Evolutionary conservation across 2,329 filamentous ascomycete genomes (phyloP), one percentile per base, ranked within the genome.

Genomic region (Diplodia intermedia): DNA sequence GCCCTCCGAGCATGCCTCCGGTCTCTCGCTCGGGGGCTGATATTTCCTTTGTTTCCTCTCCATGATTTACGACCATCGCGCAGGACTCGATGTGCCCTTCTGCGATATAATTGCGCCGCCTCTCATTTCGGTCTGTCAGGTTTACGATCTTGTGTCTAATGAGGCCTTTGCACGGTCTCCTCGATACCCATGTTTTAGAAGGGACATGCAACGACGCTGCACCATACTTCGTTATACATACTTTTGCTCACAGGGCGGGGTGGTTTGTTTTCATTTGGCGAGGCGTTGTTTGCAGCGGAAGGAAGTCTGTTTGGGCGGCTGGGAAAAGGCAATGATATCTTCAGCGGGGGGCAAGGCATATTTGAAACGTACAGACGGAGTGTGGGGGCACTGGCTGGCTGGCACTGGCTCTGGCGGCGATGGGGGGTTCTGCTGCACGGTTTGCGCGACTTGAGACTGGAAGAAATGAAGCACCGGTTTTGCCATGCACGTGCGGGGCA

Each of bases 161-260:
- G 65, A 67, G 53, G 65, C 65, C 54, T 63, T 66, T 52, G 40
- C 49, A 55, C 50, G 55, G 55, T 43, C 47, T 68, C 66, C 66
- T 62, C 56, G 66, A 68, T 68, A 68, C 66, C 66, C 66, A 61
- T 68, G 55, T 68, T 68, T 57, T 68, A 68, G 66, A 68, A 62
- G 66, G 43, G 56, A 54, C 66, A 54, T 40, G 66, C 66, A 53
- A 61, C 49, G 66, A 61, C 66, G 56, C 56, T 61, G 20, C 54
- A 18, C 54, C 54, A 57, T 57, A 60, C 53, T 67, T 23, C 54
- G 20, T 60, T 55, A 68, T 62, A 68, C 50, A 68, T 68, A 68
- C 23, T 68, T 47, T 68, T 68, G 49, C 57, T 54, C 29, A 29
- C 43, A 55, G 31, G 55, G 54, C 56, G 47, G 56, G 55, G 49